Base-by-base conservation (phyloP, 2,329 filamentous ascomycete species). In the Plenodomus tracheiphilus region DNA sequence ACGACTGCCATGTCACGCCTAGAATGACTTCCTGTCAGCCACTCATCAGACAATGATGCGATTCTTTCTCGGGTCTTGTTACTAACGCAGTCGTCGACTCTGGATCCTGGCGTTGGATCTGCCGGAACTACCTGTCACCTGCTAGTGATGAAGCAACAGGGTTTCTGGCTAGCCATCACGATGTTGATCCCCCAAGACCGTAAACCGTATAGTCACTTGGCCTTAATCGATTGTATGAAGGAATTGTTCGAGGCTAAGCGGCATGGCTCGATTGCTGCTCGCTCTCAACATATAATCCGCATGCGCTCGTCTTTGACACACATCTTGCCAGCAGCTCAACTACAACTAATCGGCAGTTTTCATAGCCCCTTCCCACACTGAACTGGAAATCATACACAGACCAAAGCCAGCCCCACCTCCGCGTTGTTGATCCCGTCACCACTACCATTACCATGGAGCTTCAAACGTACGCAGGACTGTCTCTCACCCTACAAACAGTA, bases 401-500 rank as follows among this genome's bases (percentile, higher is more conserved):
- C 15, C 7, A 32, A 32, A 32, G 28, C 4, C 15, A 4, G 28
- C 7, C 28, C 28, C 9, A 15, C 28, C 28, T 32, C 28, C 13
- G 28, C 28, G 11, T 11, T 4, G 11, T 6, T 25, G 6, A 11
- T 15, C 11, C 4, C 28, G 9, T 8, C 28, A 4, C 13, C 28
- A 32, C 44, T 10, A 37, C 30, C 30, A 19, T 30, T 25, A 15
- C 2, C 17, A 64, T 67, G 59, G 59, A 63, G 20, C 13, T 56
- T 19, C 56, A 62, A 42, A 45, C n/a, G 8, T 45, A 61, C n/a
- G 34, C 49, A 3, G 49, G 56, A 13, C 16, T 65, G 16, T 46
- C 51, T 20, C 59, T 65, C 30, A 55, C 59, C 8, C 21, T 67
- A 21, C 63, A 66, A 51, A 64, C 62, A 7, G 52, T 43, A 19